Base-by-base conservation (phyloP, 1,284 basidiomycete genomes). In the Ganoderma boninense region DNA sequence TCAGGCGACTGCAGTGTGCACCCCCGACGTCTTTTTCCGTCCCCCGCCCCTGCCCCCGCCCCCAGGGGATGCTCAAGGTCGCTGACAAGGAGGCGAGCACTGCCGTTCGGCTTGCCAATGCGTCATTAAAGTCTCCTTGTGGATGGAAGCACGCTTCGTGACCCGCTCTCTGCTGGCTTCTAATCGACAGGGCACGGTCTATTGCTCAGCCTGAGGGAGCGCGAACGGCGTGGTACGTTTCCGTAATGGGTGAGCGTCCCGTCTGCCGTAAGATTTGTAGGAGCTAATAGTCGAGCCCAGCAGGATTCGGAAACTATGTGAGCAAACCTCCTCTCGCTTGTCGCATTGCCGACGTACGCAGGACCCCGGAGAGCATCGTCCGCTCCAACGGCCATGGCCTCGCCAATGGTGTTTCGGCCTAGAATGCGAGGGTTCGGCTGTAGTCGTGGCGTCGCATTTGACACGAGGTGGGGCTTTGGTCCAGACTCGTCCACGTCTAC, bases 291-390 rank as follows among this genome's bases (percentile, higher is more conserved):
- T 54, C 26, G 43, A n/a, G 23, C 64, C 18, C 59, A 5, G 43
- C 75, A 95, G 95, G 2, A 91, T 98, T 69, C 89, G 97, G 71
- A 99, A 99, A 81, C 98, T n/a, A n/a, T 82, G 97, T 99, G 90
- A 95, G 94, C 83, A 98, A 97, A 80, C 87, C n/a, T n/a, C n/a
- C n/a, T n/a, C n/a, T n/a, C n/a, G n/a, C n/a, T n/a, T n/a, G n/a
- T n/a, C 90, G 13, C n/a, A 92, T 92, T 74, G 79, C 86, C 0
- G 78, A 82, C 46, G 82, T 89, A 16, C 75, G 85, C 32, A 73
- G 72, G 69, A 67, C 69, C 6, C 70, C 71, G 11, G 64, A 70
- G 63, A 66, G 64, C 60, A 57, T 69, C 14, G 73, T 70, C 14
- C 65, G 69, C 20, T 74, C 73, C 2, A 73, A 74, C 43, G 71